phyloP scores from a whole-genome alignment of 2,329 filamentous ascomycete genomes.

The Penicillium sp. region DNA sequence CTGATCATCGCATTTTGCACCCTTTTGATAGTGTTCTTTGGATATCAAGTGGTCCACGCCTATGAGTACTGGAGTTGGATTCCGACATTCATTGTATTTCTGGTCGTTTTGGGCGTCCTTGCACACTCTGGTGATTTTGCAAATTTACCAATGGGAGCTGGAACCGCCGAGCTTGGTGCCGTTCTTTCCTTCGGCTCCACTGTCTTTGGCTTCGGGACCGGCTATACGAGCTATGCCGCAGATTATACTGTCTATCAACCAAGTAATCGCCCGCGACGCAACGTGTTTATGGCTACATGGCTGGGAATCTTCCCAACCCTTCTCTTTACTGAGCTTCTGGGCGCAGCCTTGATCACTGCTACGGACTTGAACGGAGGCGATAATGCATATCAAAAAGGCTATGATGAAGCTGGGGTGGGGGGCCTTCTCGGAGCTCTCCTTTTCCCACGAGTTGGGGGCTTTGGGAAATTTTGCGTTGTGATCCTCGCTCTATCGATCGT shows the following conservation, averaged over 20 bases:
- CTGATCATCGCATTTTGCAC: constrained; percentile 68
- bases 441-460: constrained; percentile 57
- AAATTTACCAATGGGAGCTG: constrained; percentile 59
- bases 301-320: constrained; percentile 67
- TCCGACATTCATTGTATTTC: constrained; percentile 68
- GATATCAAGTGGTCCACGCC: constrained; percentile 70
- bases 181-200: constrained; percentile 65
- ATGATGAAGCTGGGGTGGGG: constrained; percentile 59
- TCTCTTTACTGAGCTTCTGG: constrained; percentile 70
- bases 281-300: constrained; percentile 69
- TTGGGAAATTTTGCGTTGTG: constrained; percentile 69
- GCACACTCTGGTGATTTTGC: constrained; percentile 64
- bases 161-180: constrained; percentile 58
- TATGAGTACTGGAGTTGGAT: constrained; percentile 77
- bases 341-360: constrained; percentile 66
- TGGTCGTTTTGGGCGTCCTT: constrained; percentile 67
- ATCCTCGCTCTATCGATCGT: constrained; percentile 65
- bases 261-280: constrained; percentile 54
- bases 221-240: constrained; percentile 71
- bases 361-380: constrained; percentile 53
- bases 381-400: constrained; percentile 57
- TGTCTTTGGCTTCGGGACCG: constrained; percentile 65
- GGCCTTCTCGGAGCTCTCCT: constrained; percentile 66
- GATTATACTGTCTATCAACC: constrained; percentile 84
- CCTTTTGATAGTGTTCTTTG: constrained; percentile 66